A percentile compares a stretch with the other conserved stretches of the same genome.
Conservation (phyloP, 768 basidiomycete species). For the Trametes punicea region DNA sequence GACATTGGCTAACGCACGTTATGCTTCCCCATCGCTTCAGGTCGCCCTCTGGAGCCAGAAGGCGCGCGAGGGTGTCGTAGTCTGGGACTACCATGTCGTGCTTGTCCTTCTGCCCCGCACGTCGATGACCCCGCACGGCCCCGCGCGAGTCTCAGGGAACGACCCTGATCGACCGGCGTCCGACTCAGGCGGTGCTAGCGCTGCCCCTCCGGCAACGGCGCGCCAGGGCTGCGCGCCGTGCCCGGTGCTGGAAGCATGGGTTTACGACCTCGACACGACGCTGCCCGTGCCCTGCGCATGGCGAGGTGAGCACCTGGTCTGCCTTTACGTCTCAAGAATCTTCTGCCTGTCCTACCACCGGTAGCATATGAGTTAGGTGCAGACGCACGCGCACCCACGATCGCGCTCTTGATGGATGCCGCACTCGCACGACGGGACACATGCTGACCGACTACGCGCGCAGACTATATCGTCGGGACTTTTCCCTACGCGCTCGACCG, state of each 20-base stretch:
- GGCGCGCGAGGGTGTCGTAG: constrained; percentile 37
- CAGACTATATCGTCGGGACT: constrained; percentile 31
- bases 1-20: background rate
- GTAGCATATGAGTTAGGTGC: too few species aligned
- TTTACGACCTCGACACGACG: constrained; percentile 67
- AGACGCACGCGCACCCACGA: background rate
- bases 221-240: too few species aligned
- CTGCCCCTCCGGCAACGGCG: background rate
- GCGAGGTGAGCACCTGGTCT: constrained; percentile 38
- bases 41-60: constrained; percentile 66
- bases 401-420: background rate
- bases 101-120: constrained; percentile 44
- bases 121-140: background rate
- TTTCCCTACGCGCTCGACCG: constrained; percentile 27
- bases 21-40: constrained; percentile 31
- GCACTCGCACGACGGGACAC: background rate
- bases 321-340: too few species aligned
- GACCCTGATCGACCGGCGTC: background rate
- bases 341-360: background rate
- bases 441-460: background rate
- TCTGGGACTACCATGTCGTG: constrained; percentile 80
- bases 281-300: constrained; percentile 50
- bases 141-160: background rate
- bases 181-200: background rate
- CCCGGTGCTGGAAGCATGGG: constrained; percentile 50